Base-by-base conservation (phyloP, 306 rosid species). In the Aeschynomene evenia region DNA sequence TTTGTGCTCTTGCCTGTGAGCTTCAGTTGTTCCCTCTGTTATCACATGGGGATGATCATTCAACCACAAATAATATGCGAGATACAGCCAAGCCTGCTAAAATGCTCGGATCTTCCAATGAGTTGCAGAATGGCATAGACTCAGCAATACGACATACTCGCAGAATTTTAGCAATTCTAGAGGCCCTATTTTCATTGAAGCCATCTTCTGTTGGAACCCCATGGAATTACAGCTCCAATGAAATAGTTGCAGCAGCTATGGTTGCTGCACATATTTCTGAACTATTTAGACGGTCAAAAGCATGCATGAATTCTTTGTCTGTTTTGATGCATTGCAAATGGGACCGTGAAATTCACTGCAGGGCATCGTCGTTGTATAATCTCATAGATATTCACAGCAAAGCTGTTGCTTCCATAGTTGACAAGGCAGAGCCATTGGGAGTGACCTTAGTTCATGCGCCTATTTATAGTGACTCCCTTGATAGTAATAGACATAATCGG, bases 161-260 rank as follows among this genome's bases (percentile, higher is more conserved):
- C 54, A 85, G 97, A 81, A 91, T 91, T 73, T 80, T 91, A 77
- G 70, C 85, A 11, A 91, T 91, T 81, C 68, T 91, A 77, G 97
- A 91, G 84, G 97, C 97, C 14, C 78, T 88, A 23, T 91, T 91
- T 71, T 84, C 82, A 18, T 74, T 91, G 66, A 89, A 88, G 78
- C 97, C 97, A 57, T 91, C 97, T 76, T 77, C 97, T 75, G 74
- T 91, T 78, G 97, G 97, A 28, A 88, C 97, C 20, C 82, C 92
- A 13, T 88, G 97, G 95, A 91, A 86, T 82, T 88, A 86, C 81
- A 88, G 95, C 80, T 91, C 97, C 53, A 88, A 86, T 48, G 97
- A 91, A 86, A 91, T 91, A 63, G 92, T 91, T 80, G 97, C 97
- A 40, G 97, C 97, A 70, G 97, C 97, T 6, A 91, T 91, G 97